Evolutionary conservation across 2,329 filamentous ascomycete species (phyloP), one percentile per base, ranked within the genome.

Genomic region (Elsinoe arachidis): DNA sequence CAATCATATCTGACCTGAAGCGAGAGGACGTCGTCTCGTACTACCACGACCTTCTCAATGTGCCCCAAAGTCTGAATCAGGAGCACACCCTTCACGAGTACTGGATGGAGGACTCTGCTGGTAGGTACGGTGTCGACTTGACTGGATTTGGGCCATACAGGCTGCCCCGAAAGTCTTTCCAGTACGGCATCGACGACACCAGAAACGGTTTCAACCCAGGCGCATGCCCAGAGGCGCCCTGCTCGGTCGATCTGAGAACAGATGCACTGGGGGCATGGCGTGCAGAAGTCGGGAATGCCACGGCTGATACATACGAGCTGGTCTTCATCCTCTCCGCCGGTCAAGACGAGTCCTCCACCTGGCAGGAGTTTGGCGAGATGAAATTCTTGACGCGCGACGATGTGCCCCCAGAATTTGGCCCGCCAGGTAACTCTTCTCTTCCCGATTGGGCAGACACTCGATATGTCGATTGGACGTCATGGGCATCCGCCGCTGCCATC

Each of bases 291-390:
- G 78, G 78, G 1, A 73, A 79, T 41, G 71, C 68, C n/a, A 76
- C 72, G 0, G 77, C 76, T 2, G 66, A 72, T 59, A 64, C 72
- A 0, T 81, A 70, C 47, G 78, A 81, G 63, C 68, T 81, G 1
- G 77, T 76, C 3, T 81, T 80, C 64, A 78, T 80, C 59, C 72
- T 80, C 1, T 79, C 77, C 0, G 76, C 78, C 0, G 78, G 78
- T 4, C 78, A 81, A 60, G 78, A 80, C 58, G 78, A 80, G 63
- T 79, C 77, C 0, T 76, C 76, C 0, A 79, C 78, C 0, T 81
- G 78, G 78, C 78, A 80, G 57, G 78, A 80, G 60, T 81, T 80
- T 61, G 78, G 78, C 37, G 74, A 78, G 65, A 80, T 81, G 75
- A 75, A 72, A 58, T 81, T 79, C 56, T 63, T 69, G 10, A 69